Evolutionary conservation across 176 grass and related monocot species (phyloP).

Genomic region (Puccinellia tenuiflora): DNA sequence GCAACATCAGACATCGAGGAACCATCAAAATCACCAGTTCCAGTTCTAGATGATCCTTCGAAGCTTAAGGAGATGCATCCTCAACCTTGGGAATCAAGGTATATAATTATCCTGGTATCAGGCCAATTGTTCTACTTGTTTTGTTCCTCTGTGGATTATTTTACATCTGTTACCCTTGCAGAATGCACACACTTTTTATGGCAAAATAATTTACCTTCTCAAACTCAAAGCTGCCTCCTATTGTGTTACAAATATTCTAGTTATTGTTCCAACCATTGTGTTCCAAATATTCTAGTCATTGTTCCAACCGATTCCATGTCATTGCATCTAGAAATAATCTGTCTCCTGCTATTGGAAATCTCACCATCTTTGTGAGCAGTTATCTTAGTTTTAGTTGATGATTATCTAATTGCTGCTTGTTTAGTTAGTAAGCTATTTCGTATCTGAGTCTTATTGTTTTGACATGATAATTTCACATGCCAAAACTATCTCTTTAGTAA

Average conservation of each 20-base stretch:
- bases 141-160: background rate
- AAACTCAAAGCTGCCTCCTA: background rate
- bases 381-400: background rate
- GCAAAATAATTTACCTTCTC: background rate
- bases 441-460: background rate
- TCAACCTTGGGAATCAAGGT: slow-evolving; percentile 84
- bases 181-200: background rate
- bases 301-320: background rate
- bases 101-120: slow-evolving; percentile 8
- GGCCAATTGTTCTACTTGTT: background rate
- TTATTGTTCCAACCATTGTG: too few species aligned
- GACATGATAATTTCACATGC: background rate
- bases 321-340: background rate
- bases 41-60: slow-evolving; percentile 37
- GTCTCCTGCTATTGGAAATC: background rate
- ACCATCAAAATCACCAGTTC: slow-evolving; percentile 65
- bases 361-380: background rate
- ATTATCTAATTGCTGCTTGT: background rate
- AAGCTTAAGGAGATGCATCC: slow-evolving; percentile 37
- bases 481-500: background rate
- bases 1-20: slow-evolving; percentile 55
- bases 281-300: background rate
- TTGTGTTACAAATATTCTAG: background rate
- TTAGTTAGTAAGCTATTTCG: background rate
- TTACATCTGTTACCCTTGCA: background rate